Conservation (phyloP, 352 stramenopile species). For the Phytophthora pisi region DNA sequence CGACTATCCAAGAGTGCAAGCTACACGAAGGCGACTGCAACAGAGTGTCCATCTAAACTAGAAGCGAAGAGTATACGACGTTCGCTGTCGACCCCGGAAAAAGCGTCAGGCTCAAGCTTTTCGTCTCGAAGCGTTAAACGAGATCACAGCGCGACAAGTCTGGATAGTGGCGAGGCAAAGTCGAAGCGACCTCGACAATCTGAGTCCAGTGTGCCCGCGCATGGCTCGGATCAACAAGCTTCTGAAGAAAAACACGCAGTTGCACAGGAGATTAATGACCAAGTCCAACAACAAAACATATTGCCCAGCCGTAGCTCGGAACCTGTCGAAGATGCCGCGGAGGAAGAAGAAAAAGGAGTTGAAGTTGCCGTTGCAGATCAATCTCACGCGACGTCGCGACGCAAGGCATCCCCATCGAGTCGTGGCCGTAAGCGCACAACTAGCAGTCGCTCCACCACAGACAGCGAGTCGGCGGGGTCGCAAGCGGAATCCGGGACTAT, state of each 20-base stretch:
- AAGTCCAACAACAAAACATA: slow-evolving; percentile 1
- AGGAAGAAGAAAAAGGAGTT: background rate
- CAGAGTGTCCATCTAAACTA: background rate
- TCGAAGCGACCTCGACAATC: slow-evolving; percentile 32
- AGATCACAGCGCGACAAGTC: slow-evolving; percentile 5
- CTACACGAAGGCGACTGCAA: slow-evolving; percentile 12
- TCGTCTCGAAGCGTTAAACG: slow-evolving; percentile 19
- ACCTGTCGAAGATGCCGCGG: background rate
- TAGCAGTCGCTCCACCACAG: slow-evolving; percentile 15
- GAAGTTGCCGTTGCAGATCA: background rate
- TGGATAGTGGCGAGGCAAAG: background rate
- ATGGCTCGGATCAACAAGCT: slow-evolving; percentile 1
- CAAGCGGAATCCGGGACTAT: slow-evolving; percentile 29
- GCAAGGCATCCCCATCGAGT: slow-evolving; percentile 8
- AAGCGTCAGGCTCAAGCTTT: slow-evolving; percentile 7
- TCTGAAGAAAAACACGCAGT: slow-evolving; percentile 2
- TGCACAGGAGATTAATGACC: background rate
- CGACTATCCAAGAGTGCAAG: slow-evolving; percentile 24
- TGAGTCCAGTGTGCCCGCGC: background rate
- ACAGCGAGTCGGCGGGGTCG: slow-evolving; percentile 17
- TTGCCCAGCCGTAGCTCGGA: background rate
- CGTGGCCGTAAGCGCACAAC: slow-evolving; percentile 15
- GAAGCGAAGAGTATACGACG: slow-evolving; percentile 15
- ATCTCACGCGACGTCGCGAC: background rate
- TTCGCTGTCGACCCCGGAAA: slow-evolving; percentile 35